Conservation (phyloP, 208 protist genomes). For the Acanthamoeba polyphaga region DNA sequence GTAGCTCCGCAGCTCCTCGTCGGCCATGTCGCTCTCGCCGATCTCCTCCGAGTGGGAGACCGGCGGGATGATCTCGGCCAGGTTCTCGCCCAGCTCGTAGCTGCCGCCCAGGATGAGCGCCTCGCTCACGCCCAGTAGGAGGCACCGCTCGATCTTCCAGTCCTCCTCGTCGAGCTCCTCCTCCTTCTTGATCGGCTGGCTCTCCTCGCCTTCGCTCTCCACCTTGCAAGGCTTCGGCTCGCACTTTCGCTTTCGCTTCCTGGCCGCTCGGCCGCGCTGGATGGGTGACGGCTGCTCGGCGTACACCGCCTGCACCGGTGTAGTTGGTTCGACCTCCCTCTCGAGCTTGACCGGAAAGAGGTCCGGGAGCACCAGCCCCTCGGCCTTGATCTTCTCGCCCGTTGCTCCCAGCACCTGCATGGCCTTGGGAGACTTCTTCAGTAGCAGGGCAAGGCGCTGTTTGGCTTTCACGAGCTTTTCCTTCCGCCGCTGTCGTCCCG, state of each 20-base stretch:
- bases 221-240: neutral
- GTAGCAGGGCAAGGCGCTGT: neutral
- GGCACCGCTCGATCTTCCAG: constrained; percentile 36
- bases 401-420: neutral
- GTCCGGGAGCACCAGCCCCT: neutral
- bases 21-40: constrained; percentile 15
- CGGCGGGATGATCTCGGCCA: neutral
- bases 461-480: neutral
- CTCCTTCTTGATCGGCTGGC: neutral
- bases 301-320: too few species aligned
- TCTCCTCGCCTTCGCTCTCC: neutral
- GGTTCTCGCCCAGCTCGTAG: neutral
- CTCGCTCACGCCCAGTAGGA: constrained; percentile 16
- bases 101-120: neutral
- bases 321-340: neutral
- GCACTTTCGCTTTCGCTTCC: neutral
- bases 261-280: too few species aligned
- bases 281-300: too few species aligned
- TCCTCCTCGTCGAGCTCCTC: constrained; percentile 57
- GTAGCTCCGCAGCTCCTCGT: neutral
- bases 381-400: neutral
- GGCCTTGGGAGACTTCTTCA: neutral
- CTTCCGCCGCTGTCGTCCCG: neutral
- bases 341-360: neutral
- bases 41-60: constrained; percentile 36